Conservation (phyloP, 192 early-diverging fungal species). For the Geranomyces variabilis region DNA sequence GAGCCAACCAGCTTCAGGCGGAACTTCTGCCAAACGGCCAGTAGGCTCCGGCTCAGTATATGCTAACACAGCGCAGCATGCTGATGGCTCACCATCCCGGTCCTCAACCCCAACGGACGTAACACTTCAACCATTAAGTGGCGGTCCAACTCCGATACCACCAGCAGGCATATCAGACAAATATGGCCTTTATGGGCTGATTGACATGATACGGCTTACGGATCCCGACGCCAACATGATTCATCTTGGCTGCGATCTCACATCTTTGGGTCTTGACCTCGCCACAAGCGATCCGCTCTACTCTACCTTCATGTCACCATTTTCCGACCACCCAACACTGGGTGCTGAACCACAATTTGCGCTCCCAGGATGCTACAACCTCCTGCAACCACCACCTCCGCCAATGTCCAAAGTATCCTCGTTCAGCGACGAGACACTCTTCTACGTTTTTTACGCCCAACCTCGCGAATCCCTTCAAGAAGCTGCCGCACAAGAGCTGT, state of each 20-base stretch:
- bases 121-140: conserved; percentile 7
- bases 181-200: conserved; percentile 84
- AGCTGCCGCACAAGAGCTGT: conserved; percentile 91
- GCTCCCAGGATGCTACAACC: conserved; percentile 80
- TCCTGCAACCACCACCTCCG: conserved; percentile 51
- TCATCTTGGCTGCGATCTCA: conserved; percentile 88
- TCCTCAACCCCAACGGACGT: conserved; percentile 7
- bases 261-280: conserved; percentile 75
- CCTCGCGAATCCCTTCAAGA: conserved; percentile 93
- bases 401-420: conserved; percentile 70
- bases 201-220: conserved; percentile 78
- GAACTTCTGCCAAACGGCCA: conserved; percentile 21
- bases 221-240: conserved; percentile 75
- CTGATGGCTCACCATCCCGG: conserved; percentile 8
- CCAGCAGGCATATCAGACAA: conserved; percentile 54
- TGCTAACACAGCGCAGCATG: conserved; percentile 43
- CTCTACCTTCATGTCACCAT: conserved; percentile 88
- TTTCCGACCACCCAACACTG: conserved; percentile 73
- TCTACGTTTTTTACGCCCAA: conserved; percentile 97
- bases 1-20: background rate
- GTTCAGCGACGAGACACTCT: conserved; percentile 90
- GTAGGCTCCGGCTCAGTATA: conserved; percentile 37
- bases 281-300: conserved; percentile 61
- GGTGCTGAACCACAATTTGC: conserved; percentile 82
- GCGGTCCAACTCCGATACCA: conserved; percentile 38